Conservation (phyloP, 495 filamentous ascomycete genomes). For the Tuber brumale region DNA sequence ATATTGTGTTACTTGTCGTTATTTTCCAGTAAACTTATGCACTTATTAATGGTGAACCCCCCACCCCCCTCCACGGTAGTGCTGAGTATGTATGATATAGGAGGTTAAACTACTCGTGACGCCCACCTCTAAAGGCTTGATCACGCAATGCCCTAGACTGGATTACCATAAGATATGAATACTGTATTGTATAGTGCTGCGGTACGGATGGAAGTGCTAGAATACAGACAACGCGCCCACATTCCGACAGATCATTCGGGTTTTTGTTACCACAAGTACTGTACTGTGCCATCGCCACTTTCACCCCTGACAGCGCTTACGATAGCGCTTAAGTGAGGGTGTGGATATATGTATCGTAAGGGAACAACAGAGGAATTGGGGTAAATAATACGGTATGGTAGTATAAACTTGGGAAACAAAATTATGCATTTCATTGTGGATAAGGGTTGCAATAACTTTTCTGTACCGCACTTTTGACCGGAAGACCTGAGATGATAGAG, state of each 20-base stretch:
- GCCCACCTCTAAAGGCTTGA: no score
- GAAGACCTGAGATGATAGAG: no score
- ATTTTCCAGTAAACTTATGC: no score
- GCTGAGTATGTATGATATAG: no score
- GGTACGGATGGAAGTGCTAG: not conserved
- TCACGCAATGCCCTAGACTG: not conserved
- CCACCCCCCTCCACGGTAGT: no score
- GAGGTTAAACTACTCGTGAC: no score
- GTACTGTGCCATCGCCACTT: not conserved
- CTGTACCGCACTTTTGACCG: no score
- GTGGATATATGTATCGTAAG: not conserved
- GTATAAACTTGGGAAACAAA: not conserved
- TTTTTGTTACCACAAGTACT: not conserved
- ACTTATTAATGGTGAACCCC: no score
- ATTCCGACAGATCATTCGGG: not conserved
- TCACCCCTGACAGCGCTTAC: not conserved
- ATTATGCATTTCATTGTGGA: not conserved
- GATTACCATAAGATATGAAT: not conserved
- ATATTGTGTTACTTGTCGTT: no score
- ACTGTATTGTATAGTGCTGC: not conserved
- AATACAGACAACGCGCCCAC: not conserved
- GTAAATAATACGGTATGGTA: no score
- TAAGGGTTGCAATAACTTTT: no score
- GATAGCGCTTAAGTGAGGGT: not conserved
- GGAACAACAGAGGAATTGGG: not conserved